These are phyloP conservation scores for Isabelozyma pseudorhagii DNA, from an alignment of 805 yeast genomes.

Conservation along the genomic window DNA sequence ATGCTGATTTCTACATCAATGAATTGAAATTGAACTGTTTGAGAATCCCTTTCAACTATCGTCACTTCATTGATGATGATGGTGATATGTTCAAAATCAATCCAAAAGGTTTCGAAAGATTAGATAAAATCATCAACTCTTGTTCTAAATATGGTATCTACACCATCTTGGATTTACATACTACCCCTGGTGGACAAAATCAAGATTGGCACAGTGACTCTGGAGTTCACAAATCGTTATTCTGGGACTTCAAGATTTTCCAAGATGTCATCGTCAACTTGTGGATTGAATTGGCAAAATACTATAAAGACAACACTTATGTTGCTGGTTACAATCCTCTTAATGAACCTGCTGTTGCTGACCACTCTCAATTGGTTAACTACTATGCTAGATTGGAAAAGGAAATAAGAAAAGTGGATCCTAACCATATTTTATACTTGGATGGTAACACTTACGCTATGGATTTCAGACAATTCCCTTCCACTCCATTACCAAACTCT, in stretches of 20 bases:
- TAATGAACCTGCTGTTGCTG: constrained; percentile 49
- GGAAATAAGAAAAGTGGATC: constrained; percentile 42
- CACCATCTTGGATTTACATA: constrained; percentile 47
- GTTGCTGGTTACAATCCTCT: constrained; percentile 55
- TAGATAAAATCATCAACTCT: constrained; percentile 41
- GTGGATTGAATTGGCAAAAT: constrained; percentile 44
- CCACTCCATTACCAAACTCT: constrained; percentile 34
- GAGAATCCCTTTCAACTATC: constrained; percentile 51
- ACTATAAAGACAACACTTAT: constrained; percentile 46
- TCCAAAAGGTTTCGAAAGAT: constrained; percentile 41
- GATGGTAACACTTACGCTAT: constrained; percentile 52
- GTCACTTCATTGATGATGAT: constrained; percentile 46
- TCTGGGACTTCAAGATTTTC: constrained; percentile 49
- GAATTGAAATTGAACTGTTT: constrained; percentile 43
- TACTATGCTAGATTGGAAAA: constrained; percentile 38
- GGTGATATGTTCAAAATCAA: constrained; percentile 43
- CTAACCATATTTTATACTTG: constrained; percentile 46
- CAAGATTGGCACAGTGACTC: constrained; percentile 55
- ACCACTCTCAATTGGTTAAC: constrained; percentile 37
- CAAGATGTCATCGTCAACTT: constrained; percentile 45
- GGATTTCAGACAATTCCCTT: constrained; percentile 49
- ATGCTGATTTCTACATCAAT: constrained; percentile 43
- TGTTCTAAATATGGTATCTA: constrained; percentile 47
- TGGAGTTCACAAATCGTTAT: constrained; percentile 43
- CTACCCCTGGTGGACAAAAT: constrained; percentile 53